Base-by-base conservation (phyloP, 2,329 filamentous ascomycete genomes). In the Paramyrothecium roridum region DNA sequence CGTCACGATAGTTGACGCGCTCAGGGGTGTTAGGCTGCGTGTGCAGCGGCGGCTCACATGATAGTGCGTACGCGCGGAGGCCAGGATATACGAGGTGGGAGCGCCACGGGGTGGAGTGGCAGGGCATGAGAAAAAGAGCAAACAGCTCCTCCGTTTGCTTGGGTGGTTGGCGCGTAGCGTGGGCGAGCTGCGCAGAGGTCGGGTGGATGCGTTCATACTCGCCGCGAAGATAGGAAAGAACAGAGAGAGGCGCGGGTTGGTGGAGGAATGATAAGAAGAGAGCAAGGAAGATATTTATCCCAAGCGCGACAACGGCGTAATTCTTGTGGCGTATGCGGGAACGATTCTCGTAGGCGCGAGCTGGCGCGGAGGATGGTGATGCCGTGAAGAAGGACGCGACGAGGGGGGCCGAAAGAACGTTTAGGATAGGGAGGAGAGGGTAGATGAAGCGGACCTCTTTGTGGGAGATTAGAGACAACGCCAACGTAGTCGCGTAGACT, bases 381-480 rank as follows among this genome's bases (percentile, higher is more conserved):
- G 71, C 65, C 23, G 74, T 76, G 69, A 93, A 91, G 74, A 90
- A 92, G 10, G 77, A 70, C 3, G 83, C 77, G 17, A 90, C 73
- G 3, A 85, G 80, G 0, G 85, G 82, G 0, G 91, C 91, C 2
- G 90, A 85, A 43, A 98, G 77, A 59, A 96, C 76, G 68, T 95
- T 91, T 8, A 99, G 81, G n/a, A 87, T 81, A 2, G 95, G 93
- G 2, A 98, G 81, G 19, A 99, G 81, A 1, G 95, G 93, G 66
- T 96, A 96, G 62, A 98, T 90, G 76, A 99, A 99, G 65, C 95
- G 91, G 63, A 96, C 90, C 79, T 99, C 95, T 71, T 99, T 99
- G 76, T 99, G 95, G 1, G 91, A 86, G 61, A 98, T 90, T 49
- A 90, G 67, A 2, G 91, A 96, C 34, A 98, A 80, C 2, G 78